phyloP scores from a whole-genome alignment of 176 grass and related monocot species.

The Cocos nucifera region DNA sequence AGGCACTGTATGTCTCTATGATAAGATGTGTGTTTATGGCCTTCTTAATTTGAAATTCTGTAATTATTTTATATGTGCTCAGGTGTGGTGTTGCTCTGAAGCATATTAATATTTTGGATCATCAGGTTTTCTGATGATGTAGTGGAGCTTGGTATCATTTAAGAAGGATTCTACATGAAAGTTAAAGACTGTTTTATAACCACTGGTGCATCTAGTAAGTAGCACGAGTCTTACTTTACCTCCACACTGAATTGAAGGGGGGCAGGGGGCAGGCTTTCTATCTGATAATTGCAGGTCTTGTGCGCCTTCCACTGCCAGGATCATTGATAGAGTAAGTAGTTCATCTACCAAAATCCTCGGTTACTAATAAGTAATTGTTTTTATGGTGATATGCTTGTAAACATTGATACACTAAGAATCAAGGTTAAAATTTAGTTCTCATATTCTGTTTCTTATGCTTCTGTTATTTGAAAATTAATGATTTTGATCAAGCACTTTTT shows the following conservation, averaged over 20 bases:
- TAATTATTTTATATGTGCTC: neutral
- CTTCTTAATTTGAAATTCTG: no score
- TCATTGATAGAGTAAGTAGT: slow-evolving; percentile 87
- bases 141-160: slow-evolving; percentile 78
- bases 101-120: slow-evolving; percentile 1
- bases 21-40: no score
- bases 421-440: no score
- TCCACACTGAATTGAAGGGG: slow-evolving; percentile 3
- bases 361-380: neutral
- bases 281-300: slow-evolving; percentile 91
- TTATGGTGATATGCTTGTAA: no score
- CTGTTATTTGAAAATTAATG: no score
- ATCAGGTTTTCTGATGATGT: slow-evolving; percentile 83
- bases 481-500: no score
- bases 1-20: no score
- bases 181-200: slow-evolving; percentile 53
- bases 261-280: slow-evolving; percentile 87
- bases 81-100: neutral
- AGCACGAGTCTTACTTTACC: neutral
- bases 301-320: slow-evolving; percentile 84
- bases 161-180: slow-evolving; percentile 63
- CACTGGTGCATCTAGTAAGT: slow-evolving; percentile 74
- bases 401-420: no score
- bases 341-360: slow-evolving; percentile 3
- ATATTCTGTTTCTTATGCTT: no score